Base-by-base conservation (phyloP, 1,139 yeast genomes). In the Yamadazyma spencermartinsiae region DNA sequence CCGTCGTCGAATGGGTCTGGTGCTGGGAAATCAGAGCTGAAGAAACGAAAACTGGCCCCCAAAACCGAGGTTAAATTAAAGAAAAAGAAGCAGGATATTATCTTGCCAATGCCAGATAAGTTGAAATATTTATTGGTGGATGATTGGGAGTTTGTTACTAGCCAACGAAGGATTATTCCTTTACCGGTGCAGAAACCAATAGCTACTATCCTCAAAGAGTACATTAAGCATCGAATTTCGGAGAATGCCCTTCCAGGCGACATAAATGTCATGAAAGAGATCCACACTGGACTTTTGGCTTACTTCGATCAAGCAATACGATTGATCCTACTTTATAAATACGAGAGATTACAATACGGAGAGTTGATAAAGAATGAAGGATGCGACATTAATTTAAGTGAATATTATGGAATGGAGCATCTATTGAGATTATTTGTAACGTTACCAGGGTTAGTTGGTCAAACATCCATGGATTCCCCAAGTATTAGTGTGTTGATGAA, bases 121-220 rank as follows among this genome's bases (percentile, higher is more conserved):
- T 68, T 92, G 43, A 89, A 88, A 58, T 71, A 84, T 4, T 53
- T 82, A 5, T 65, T 92, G 32, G 95, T 90, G 1, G 90, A 88
- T 55, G 98, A 92, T 65, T 92, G 98, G 98, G 96, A 90, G 58
- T 74, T 71, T 49, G 74, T 90, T 35, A 88, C 98, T 1, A 86
- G 86, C 52, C 86, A 86, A 46, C 82, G 83, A 37, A 80, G 82
- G 56, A 58, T 87, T 23, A 75, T 86, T 6, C 62, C 74, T 18
- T 58, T 88, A 29, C 95, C 96, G 0, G 63, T 79, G 3, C 56
- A 62, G 15, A 63, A 68, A 10, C 72, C 77, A 0, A 83, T 85
- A 1, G 62, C 68, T 2, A 65, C 62, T 3, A 74, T 87, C 3
- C 58, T 89, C 10, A 52, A 62, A 20, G 72, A 72, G 27, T 61